These are phyloP conservation scores for Bifiguratus adelaidae DNA, from an alignment of 192 early-diverging fungal species.

Conservation along the genomic window DNA sequence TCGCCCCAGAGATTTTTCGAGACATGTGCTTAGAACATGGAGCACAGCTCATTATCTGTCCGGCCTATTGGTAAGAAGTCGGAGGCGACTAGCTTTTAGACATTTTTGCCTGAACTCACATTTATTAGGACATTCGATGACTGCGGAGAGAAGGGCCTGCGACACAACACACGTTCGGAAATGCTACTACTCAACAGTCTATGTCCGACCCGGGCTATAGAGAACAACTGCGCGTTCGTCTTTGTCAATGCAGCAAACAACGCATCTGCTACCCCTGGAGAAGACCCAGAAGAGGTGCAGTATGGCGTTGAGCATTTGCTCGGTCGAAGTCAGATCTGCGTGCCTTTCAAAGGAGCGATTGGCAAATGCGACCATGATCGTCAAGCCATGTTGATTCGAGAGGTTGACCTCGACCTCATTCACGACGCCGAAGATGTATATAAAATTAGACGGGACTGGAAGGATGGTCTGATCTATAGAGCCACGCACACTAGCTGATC, in stretches of 20 bases:
- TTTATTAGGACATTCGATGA: slow-evolving; percentile 14
- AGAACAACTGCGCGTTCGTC: slow-evolving; percentile 13
- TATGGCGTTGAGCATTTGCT: slow-evolving; percentile 5
- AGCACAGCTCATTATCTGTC: slow-evolving; percentile 12
- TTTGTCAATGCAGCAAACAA: slow-evolving; percentile 15
- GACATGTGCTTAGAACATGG: slow-evolving; percentile 4
- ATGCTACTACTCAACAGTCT: too few species aligned
- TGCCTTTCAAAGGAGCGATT: slow-evolving; percentile 14
- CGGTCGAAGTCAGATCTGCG: slow-evolving; percentile 10
- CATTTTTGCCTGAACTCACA: too few species aligned
- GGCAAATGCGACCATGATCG: slow-evolving; percentile 3
- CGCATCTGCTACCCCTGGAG: background rate
- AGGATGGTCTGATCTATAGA: too few species aligned
- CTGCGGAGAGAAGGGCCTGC: background rate
- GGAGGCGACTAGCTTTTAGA: too few species aligned
- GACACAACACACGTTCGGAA: slow-evolving; percentile 5
- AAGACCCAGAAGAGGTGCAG: too few species aligned
- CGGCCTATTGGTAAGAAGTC: too few species aligned
- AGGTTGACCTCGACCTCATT: background rate
- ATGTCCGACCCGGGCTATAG: slow-evolving; percentile 9
- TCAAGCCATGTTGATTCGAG: slow-evolving; percentile 16
- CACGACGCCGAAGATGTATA: slow-evolving; percentile 11
- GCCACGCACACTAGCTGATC: too few species aligned
- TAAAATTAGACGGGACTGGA: slow-evolving; percentile 12
- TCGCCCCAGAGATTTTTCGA: slow-evolving; percentile 12